Base-by-base conservation (phyloP, 164 flowering plant genomes). In the Stephania cephalantha region DNA sequence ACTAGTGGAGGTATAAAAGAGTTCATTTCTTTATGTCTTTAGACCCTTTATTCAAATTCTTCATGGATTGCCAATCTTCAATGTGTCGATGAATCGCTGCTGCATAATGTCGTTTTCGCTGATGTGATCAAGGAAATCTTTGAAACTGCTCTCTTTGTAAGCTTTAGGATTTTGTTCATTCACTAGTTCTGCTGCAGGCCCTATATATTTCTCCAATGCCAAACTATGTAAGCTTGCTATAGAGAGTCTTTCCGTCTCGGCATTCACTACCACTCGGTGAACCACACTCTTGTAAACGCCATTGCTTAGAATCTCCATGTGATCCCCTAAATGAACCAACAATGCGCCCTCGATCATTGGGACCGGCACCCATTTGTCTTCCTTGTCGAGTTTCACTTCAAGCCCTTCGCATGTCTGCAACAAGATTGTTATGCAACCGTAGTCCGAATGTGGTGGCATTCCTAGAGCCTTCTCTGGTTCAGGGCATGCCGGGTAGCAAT, bases 381-480 rank as follows among this genome's bases (percentile, higher is more conserved):
- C 85, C 3, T 48, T 48, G 7, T 68, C 83, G 42, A 35, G 42
- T 70, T 76, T 45, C 64, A 86, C 79, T 79, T 88, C 78, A 18
- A 90, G 86, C 6, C 94, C 91, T 0, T 70, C 75, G 31, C 78
- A 73, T 77, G 78, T 83, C 74, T 90, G 91, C 65, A 83, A 86
- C 61, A 84, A 67, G 42, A 87, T 68, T 53, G 91, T 88, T 11
- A 89, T 46, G 82, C 84, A 84, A 45, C 82, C 72, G 80, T 82
- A 86, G 73, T 87, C 92, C 1, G 91, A 81, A 45, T 89, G 95
- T 0, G 91, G 87, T 0, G 90, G 89, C 44, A 90, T 18, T 4
- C 91, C 91, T 22, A 88, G 76, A 1, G 82, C 75, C 0, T 69
- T 65, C 0, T 71, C 77, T 0, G 89, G 89, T 25, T 84, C 31